These are phyloP conservation scores for Pythium plurisporium DNA, from an alignment of 352 stramenopile species.

Conservation along the genomic window DNA sequence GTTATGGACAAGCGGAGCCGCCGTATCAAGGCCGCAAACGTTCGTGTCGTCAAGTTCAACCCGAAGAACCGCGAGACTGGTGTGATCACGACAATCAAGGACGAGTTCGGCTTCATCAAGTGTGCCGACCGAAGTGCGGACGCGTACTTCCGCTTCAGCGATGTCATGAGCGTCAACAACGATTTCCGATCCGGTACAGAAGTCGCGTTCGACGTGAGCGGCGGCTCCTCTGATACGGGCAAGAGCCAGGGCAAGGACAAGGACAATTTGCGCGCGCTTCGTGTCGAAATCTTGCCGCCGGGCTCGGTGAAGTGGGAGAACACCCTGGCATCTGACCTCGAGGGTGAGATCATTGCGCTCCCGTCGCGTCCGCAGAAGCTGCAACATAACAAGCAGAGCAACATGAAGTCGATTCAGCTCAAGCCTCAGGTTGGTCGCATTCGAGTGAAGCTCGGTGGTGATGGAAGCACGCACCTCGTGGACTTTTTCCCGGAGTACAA, in stretches of 20 bases:
- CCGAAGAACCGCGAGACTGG: slow-evolving; percentile 63
- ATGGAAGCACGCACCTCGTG: slow-evolving; percentile 40
- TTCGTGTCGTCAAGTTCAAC: slow-evolving; percentile 58
- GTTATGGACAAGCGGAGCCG: slow-evolving; percentile 65
- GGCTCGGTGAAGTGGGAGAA: slow-evolving; percentile 67
- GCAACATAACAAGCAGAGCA: slow-evolving; percentile 22
- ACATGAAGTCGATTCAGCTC: slow-evolving; percentile 24
- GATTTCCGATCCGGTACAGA: slow-evolving; percentile 54
- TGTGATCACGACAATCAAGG: slow-evolving; percentile 62
- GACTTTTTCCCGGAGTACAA: slow-evolving; percentile 63
- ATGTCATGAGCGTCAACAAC: slow-evolving; percentile 56
- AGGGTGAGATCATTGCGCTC: slow-evolving; percentile 40
- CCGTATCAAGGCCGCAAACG: slow-evolving; percentile 53
- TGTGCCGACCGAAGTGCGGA: slow-evolving; percentile 59
- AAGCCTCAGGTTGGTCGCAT: slow-evolving; percentile 35
- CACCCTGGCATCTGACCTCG: slow-evolving; percentile 31
- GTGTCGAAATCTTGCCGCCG: slow-evolving; percentile 50
- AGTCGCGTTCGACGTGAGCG: slow-evolving; percentile 66
- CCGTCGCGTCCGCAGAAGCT: slow-evolving; percentile 28
- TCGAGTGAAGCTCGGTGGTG: slow-evolving; percentile 19
- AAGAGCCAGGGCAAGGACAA: slow-evolving; percentile 11
- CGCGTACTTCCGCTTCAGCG: slow-evolving; percentile 74
- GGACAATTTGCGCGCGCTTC: slow-evolving; percentile 50
- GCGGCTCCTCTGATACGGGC: slow-evolving; percentile 19
- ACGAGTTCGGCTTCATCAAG: slow-evolving; percentile 84